Conservation (phyloP, 352 stramenopile genomes). For the Phytopythium mirpurense region DNA sequence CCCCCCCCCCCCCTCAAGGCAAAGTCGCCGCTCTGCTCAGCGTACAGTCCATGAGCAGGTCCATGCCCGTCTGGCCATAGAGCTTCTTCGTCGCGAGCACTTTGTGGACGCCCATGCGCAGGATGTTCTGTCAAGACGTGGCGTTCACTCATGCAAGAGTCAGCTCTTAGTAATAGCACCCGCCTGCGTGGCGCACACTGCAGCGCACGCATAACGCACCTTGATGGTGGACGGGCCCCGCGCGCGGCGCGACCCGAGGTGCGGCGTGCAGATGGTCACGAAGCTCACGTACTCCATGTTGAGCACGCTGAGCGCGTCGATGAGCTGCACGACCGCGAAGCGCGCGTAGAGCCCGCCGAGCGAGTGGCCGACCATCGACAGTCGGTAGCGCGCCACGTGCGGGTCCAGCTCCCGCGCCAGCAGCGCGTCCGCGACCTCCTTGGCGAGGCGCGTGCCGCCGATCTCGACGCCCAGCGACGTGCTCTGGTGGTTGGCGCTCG, state of each 20-base stretch:
- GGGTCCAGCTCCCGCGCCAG: slow-evolving; percentile 59
- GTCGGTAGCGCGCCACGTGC: slow-evolving; percentile 42
- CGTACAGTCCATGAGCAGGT: slow-evolving; percentile 55
- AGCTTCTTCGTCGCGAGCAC: slow-evolving; percentile 54
- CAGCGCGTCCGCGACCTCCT: slow-evolving; percentile 54
- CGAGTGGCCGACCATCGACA: slow-evolving; percentile 70
- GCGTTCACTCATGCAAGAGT: too few relatives aligned
- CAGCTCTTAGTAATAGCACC: too few relatives aligned
- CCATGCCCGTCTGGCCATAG: slow-evolving; percentile 71
- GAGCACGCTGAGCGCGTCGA: slow-evolving; percentile 45
- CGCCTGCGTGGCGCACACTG: too few relatives aligned
- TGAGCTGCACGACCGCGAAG: slow-evolving; percentile 58
- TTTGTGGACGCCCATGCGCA: slow-evolving; percentile 65
- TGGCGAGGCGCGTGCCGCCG: slow-evolving; percentile 53
- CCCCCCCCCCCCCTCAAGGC: too few relatives aligned
- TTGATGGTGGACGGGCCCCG: slow-evolving; percentile 58
- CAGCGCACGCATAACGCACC: slow-evolving; percentile 19
- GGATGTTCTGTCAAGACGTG: slow-evolving; percentile 44
- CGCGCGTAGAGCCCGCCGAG: slow-evolving; percentile 72
- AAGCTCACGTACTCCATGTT: slow-evolving; percentile 72
- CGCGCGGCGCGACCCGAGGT: slow-evolving; percentile 66
- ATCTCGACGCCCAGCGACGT: slow-evolving; percentile 65
- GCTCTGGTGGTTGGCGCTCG: slow-evolving; percentile 45
- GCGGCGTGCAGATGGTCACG: slow-evolving; percentile 73
- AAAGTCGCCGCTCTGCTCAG: too few relatives aligned